Evolutionary conservation across 495 filamentous ascomycete genomes (phyloP).

Genomic region (Aspergillus mulundensis): DNA sequence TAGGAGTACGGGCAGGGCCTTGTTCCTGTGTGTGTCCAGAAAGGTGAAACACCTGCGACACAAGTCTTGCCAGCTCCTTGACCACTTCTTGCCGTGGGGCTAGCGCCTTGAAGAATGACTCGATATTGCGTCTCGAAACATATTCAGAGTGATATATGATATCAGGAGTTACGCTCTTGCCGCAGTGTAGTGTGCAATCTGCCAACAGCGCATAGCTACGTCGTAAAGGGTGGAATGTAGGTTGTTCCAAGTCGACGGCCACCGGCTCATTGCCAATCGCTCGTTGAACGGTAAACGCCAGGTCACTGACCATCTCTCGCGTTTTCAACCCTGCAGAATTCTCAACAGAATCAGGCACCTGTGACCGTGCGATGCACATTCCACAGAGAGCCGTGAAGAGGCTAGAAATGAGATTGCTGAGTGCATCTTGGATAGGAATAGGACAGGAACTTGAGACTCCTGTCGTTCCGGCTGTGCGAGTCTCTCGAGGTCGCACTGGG

Average conservation of each 20-base stretch:
- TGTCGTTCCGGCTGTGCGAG: conserved; percentile 18
- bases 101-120: conserved; percentile 24
- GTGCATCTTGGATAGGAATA: conserved; percentile 39
- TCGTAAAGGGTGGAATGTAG: conserved; percentile 29
- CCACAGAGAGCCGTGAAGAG: conserved; percentile 40
- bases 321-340: conserved; percentile 22
- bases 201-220: conserved; percentile 37
- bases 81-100: conserved; percentile 30
- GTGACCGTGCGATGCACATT: conserved; percentile 40
- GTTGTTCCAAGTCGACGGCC: conserved; percentile 6
- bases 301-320: conserved; percentile 22
- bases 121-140: conserved; percentile 16
- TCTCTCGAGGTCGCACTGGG: conserved; percentile 9
- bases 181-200: conserved; percentile 32
- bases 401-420: conserved; percentile 42
- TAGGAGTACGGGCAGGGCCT: conserved; percentile 21
- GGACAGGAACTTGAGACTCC: conserved; percentile 23
- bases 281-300: conserved; percentile 27
- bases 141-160: conserved; percentile 9
- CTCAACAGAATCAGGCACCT: conserved; percentile 15
- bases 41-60: conserved; percentile 35
- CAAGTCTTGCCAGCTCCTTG: conserved; percentile 36
- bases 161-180: conserved; percentile 14
- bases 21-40: conserved; percentile 25
- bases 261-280: conserved; percentile 17